Evolutionary conservation across 176 grass and related monocot species (phyloP).

Genomic region (Alopecurus myosuroides): DNA sequence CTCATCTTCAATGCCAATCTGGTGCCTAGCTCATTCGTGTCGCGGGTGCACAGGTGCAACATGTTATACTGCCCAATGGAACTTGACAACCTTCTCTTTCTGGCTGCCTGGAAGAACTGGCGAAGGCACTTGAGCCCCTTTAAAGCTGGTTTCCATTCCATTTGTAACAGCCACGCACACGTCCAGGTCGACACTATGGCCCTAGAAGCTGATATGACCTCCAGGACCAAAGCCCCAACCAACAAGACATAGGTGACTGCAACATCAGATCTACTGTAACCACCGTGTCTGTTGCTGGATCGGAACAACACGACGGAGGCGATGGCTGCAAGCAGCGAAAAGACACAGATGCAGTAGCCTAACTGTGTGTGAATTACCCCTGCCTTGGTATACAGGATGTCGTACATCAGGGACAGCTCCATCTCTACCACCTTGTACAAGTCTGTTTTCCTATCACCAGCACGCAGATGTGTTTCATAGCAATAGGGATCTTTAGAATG

Average conservation of each 20-base stretch:
- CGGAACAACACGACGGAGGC: too few species aligned
- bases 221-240: too few species aligned
- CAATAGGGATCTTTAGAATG: not conserved
- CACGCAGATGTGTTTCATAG: not conserved
- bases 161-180: not conserved
- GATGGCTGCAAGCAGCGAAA: too few species aligned
- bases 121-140: not conserved
- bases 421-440: not conserved
- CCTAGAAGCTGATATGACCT: not conserved
- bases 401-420: conserved; percentile 29
- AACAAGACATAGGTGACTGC: too few species aligned
- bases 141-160: not conserved
- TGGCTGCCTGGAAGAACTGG: too few species aligned
- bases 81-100: not conserved
- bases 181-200: not conserved
- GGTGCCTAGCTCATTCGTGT: not conserved
- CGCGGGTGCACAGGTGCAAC: not conserved
- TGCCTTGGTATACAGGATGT: not conserved
- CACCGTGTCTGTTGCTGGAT: too few species aligned
- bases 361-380: not conserved
- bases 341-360: too few species aligned
- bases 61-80: not conserved
- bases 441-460: too few species aligned
- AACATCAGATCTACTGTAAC: not conserved
- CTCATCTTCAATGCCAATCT: not conserved